A percentile compares a stretch with the other conserved stretches of the same genome.
Evolutionary conservation across 257 asterid genomes (phyloP).

Genomic region (Przewalskia tangutica): DNA sequence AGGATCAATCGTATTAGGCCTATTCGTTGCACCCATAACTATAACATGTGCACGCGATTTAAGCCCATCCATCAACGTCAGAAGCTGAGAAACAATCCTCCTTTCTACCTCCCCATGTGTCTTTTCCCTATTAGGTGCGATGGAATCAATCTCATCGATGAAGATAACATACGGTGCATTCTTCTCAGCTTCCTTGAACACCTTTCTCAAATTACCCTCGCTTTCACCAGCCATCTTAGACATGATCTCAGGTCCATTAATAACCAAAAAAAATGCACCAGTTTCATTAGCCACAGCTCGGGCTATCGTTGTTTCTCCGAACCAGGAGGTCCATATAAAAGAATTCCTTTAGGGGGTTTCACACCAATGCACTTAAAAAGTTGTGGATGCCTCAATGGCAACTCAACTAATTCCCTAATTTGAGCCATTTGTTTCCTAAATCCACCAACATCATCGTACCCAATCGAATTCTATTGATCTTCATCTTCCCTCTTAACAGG

Average conservation of each 20-base stretch:
- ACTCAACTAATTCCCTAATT: constrained; percentile 56
- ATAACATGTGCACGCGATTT: constrained; percentile 44
- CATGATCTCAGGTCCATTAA: constrained; percentile 30
- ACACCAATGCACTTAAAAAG: constrained; percentile 59
- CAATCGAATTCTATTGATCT: constrained; percentile 45
- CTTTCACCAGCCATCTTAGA: constrained; percentile 52
- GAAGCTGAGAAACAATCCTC: constrained; percentile 41
- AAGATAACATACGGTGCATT: constrained; percentile 23
- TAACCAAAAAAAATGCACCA: constrained; percentile 35
- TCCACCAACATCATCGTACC: constrained; percentile 62
- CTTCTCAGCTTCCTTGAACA: constrained; percentile 40
- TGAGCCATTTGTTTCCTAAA: constrained; percentile 68
- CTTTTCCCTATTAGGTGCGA: constrained; percentile 48
- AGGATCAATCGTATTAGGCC: constrained; percentile 9
- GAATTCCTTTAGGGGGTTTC: constrained; percentile 55
- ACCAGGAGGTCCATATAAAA: constrained; percentile 48
- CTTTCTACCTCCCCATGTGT: constrained; percentile 50
- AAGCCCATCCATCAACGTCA: constrained; percentile 44
- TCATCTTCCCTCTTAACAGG: constrained; percentile 52
- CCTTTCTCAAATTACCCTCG: constrained; percentile 48
- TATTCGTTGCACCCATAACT: constrained; percentile 44
- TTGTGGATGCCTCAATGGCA: constrained; percentile 58
- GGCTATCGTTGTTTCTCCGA: constrained; percentile 46
- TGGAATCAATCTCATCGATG: constrained; percentile 47
- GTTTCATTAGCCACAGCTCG: constrained; percentile 53